Conservation (phyloP, 2,329 filamentous ascomycete genomes). For the Pseudogymnoascus sp. region DNA sequence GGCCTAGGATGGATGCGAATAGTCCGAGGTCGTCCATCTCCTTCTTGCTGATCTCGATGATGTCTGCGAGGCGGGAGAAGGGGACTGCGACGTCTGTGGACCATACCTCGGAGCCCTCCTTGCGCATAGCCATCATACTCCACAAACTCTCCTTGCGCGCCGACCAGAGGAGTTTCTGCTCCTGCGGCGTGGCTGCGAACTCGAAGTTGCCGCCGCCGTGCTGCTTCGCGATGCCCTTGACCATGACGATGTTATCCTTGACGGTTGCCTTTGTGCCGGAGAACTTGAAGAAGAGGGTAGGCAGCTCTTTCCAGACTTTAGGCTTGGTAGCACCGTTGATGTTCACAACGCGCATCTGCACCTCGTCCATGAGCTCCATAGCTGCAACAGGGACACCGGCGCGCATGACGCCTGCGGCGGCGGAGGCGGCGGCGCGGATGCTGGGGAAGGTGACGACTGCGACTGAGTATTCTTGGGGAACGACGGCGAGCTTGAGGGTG, state of each 20-base stretch:
- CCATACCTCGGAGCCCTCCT: conserved; percentile 66
- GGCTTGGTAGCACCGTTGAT: conserved; percentile 63
- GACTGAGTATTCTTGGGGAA: conserved; percentile 70
- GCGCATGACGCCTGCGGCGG: conserved; percentile 70
- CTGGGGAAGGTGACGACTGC: conserved; percentile 74
- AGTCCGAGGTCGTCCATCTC: conserved; percentile 81
- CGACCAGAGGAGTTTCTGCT: conserved; percentile 72
- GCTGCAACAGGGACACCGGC: conserved; percentile 36
- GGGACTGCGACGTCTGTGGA: conserved; percentile 82
- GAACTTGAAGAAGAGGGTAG: conserved; percentile 82
- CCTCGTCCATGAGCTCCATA: conserved; percentile 84
- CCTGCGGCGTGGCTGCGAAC: conserved; percentile 65
- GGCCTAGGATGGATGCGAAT: conserved; percentile 81
- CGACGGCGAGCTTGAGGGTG: conserved; percentile 70
- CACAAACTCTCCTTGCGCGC: conserved; percentile 79
- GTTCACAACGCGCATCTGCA: conserved; percentile 81
- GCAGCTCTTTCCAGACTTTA: conserved; percentile 65
- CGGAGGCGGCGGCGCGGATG: conserved; percentile 68
- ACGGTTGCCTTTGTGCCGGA: conserved; percentile 74
- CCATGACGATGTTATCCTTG: conserved; percentile 65
- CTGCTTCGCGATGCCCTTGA: conserved; percentile 58
- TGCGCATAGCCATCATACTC: conserved; percentile 69
- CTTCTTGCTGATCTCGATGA: conserved; percentile 77
- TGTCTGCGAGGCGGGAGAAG: conserved; percentile 66
- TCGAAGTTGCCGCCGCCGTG: conserved; percentile 65